Percentiles rank a stretch among this genome's conserved stretches.
These are phyloP conservation scores for Trifolium subterraneum DNA, from an alignment of 306 rosid species.

Conservation along the genomic window DNA sequence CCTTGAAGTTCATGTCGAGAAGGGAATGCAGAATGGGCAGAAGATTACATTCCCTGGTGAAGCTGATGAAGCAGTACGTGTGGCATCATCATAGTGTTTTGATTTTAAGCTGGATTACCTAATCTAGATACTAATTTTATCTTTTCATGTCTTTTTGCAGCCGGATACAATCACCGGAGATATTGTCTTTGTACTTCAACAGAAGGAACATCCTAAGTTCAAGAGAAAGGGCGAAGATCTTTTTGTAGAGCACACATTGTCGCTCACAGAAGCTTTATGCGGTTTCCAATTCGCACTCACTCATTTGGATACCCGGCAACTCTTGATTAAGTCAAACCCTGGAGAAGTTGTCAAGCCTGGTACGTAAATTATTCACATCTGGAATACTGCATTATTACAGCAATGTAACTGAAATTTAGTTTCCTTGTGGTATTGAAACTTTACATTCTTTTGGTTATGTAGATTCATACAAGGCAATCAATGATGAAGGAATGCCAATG, in stretches of 20 bases:
- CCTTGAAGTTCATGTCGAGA: conserved; percentile 78
- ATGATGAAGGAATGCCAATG: conserved; percentile 91
- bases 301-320: conserved; percentile 70
- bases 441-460: neutral
- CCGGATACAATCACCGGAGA: conserved; percentile 87
- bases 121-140: conserved; percentile 13
- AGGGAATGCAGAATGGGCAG: conserved; percentile 90
- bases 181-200: conserved; percentile 75
- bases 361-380: conserved; percentile 30
- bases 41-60: conserved; percentile 90
- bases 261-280: conserved; percentile 73
- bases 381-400: neutral
- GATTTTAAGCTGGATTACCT: neutral
- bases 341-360: conserved; percentile 82
- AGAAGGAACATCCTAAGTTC: conserved; percentile 84
- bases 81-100: neutral
- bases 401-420: neutral
- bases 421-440: neutral
- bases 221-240: conserved; percentile 75
- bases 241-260: conserved; percentile 70
- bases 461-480: conserved; percentile 69
- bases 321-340: conserved; percentile 67
- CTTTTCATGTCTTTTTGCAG: conserved; percentile 47
- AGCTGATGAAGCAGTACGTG: conserved; percentile 84
- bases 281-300: conserved; percentile 75